Evolutionary conservation across 805 yeast species (phyloP), one percentile per base, ranked within the genome.

Genomic region (Ogataea pini): DNA sequence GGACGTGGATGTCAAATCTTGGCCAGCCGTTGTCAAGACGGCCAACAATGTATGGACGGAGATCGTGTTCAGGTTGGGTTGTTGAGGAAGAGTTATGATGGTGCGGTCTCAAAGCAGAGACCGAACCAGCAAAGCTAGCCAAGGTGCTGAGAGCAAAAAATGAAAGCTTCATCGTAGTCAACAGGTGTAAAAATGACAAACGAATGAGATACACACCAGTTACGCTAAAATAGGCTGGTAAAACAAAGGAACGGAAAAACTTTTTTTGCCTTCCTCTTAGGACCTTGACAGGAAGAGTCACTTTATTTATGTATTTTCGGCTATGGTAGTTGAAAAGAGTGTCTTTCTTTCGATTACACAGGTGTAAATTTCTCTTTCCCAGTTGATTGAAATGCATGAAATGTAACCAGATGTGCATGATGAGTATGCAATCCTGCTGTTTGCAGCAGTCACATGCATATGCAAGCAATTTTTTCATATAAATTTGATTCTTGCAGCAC

Each of bases 51-150:
- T 42, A 55, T 49, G 62, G 61, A 28, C 56, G 48, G 33, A 55
- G 48, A 18, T 46, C 32, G 5, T 5, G 8, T 22, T 22, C 25
- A 22, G 25, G 25, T 22, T 22, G 25, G 8, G 25, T 22, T 5
- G 59, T 6, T 3, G 42, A 22, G 27, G 61, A 47, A 19, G 57
- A 38, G 59, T 57, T 60, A n/a, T n/a, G n/a, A n/a, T n/a, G 31
- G 57, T 16, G 50, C 42, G 52, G 5, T 57, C 57, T n/a, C n/a
- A n/a, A n/a, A 37, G 58, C 57, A 31, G 57, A 48, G 36, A 51
- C 55, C 31, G 46, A 37, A 36, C 52, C 52, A 14, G 58, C 51
- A 36, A 49, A 42, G 24, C 47, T 34, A 31, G 49, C 50, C 33
- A 54, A 32, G 38, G 55, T 45, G 28, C 58, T 51, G 18, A 54